phyloP scores from a whole-genome alignment of 768 basidiomycete genomes.

The Ephemerocybe angulata region DNA sequence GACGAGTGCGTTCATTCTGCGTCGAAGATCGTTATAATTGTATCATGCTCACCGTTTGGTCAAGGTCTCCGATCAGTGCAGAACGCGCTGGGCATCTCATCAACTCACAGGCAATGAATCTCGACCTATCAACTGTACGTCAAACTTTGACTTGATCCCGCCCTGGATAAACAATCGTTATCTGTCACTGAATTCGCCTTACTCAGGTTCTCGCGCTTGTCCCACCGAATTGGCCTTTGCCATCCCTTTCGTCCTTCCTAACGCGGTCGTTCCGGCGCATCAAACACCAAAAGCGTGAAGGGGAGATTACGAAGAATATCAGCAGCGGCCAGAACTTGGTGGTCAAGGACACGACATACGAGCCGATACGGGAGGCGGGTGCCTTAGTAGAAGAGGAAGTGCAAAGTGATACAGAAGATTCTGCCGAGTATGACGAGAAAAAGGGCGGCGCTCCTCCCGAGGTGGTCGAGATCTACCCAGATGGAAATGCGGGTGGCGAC shows the following conservation, averaged over 20 bases:
- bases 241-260: slow-evolving; percentile 71
- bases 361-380: slow-evolving; percentile 5
- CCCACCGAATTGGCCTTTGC: slow-evolving; percentile 74
- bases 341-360: slow-evolving; percentile 7
- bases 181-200: background rate
- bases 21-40: too few relatives aligned
- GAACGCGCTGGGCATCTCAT: slow-evolving; percentile 66
- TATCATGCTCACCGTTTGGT: too few relatives aligned
- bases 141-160: slow-evolving; percentile 1
- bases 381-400: slow-evolving; percentile 9
- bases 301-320: slow-evolving; percentile 73
- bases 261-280: slow-evolving; percentile 73
- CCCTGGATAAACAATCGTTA: background rate
- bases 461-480: background rate
- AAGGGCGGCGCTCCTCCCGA: background rate
- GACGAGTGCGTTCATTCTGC: slow-evolving; percentile 55
- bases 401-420: background rate
- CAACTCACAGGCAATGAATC: slow-evolving; percentile 73
- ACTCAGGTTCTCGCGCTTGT: slow-evolving; percentile 27
- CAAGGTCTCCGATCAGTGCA: slow-evolving; percentile 33
- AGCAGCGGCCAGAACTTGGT: slow-evolving; percentile 72
- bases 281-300: slow-evolving; percentile 67
- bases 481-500: background rate
- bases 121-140: slow-evolving; percentile 76
- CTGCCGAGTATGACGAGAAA: slow-evolving; percentile 1